A percentile compares a stretch with the other conserved stretches of the same genome.
These are phyloP conservation scores for Yamadazyma triangularis DNA, from an alignment of 1,139 yeast genomes.

Conservation along the genomic window DNA sequence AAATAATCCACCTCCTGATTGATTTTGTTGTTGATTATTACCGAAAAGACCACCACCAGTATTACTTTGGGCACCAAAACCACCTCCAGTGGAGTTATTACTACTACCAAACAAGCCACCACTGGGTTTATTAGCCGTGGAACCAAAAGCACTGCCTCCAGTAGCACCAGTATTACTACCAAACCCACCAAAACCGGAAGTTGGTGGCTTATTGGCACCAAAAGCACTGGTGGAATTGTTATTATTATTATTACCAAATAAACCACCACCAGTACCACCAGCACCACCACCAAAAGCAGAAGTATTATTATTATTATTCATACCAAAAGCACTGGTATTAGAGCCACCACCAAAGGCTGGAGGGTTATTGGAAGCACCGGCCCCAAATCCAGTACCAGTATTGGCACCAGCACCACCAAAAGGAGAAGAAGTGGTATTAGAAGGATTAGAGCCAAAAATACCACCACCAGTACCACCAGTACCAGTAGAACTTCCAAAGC, in stretches of 20 bases:
- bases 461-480: conserved; percentile 8
- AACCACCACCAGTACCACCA: conserved; percentile 15
- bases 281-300: conserved; percentile 14
- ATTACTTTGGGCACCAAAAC: conserved; percentile 22
- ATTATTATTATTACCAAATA: conserved; percentile 12
- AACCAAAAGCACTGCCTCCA: conserved; percentile 25
- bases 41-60: conserved; percentile 35
- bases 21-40: too few relatives aligned
- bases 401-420: conserved; percentile 16
- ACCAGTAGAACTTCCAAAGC: conserved; percentile 5
- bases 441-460: conserved; percentile 15
- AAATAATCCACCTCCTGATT: conserved; percentile 25
- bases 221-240: conserved; percentile 9
- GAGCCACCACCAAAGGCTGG: conserved; percentile 12
- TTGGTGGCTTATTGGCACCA: conserved; percentile 16
- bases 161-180: conserved; percentile 11
- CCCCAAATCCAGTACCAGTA: conserved; percentile 10
- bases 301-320: conserved; percentile 10
- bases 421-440: conserved; percentile 8
- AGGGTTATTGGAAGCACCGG: conserved; percentile 14
- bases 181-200: conserved; percentile 16
- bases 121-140: conserved; percentile 9
- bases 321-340: conserved; percentile 19
- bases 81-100: conserved; percentile 17
- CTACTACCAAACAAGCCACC: conserved; percentile 24